Evolutionary conservation across 352 stramenopile species (phyloP), one percentile per base, ranked within the genome.

Genomic region (Phytophthora chlamydospora): DNA sequence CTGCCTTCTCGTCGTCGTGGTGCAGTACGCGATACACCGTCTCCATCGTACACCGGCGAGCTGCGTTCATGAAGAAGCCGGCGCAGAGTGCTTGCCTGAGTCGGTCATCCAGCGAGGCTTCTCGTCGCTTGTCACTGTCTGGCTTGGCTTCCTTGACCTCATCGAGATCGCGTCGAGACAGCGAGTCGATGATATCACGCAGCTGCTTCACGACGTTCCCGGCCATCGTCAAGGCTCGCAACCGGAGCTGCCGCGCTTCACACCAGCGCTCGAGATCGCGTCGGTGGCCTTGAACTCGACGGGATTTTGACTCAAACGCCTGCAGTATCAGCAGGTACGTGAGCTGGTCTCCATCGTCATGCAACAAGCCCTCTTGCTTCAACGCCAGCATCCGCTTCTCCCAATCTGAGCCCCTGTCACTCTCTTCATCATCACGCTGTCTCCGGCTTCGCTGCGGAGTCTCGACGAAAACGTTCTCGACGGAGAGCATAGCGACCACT

Each of bases 401-500:
- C 52, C 76, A 78, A 29, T 71, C 56, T 10, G 45, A 13, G 17
- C 55, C 51, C 4, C 62, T 53, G 2, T 72, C 63, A 14, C 36
- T 43, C 1, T 72, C 61, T 1, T 64, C 43, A 11, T 76, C 55
- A 32, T 56, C 49, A 17, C 35, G 48, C 29, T 46, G 13, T 9
- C 39, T 36, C 11, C 34, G 38, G 6, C 31, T 45, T 34, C 51
- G 54, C 14, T 53, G 42, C 11, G 34, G 53, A 57, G 62, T 55
- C 7, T 81, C 68, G 32, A 78, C 53, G 44, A 95, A 95, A 11
- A 95, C 58, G 32, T 81, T 87, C 35, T 97, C 90, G 1, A 88
- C 83, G 19, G 81, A 93, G 16, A 96, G 73, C 90, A 97, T 96
- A 8, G 88, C 75, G 13, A 91, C 85, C 8, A 96, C 73, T 36